Percentiles rank a stretch among this genome's conserved stretches.
phyloP scores from a whole-genome alignment of 257 asterid genomes.

The Solanum tarijense region DNA sequence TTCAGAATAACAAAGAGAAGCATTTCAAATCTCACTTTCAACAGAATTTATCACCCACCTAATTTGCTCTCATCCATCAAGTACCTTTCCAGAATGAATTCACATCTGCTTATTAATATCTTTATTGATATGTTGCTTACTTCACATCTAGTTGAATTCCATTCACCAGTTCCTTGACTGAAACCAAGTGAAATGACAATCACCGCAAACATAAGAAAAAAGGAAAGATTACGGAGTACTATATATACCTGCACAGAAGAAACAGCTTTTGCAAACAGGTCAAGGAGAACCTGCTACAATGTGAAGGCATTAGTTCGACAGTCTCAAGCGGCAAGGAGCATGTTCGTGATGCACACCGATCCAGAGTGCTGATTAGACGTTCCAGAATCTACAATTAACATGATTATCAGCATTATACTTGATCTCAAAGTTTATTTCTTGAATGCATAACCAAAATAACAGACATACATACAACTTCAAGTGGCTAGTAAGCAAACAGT shows the following conservation, averaged over 20 bases:
- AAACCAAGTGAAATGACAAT: conserved; percentile 21
- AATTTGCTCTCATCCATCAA: conserved; percentile 69
- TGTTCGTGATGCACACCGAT: conserved; percentile 96
- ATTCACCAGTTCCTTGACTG: conserved; percentile 47
- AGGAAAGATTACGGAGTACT: neutral
- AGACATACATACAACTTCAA: neutral
- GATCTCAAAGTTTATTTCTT: neutral
- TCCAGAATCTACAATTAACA: conserved; percentile 49
- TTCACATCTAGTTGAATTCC: conserved; percentile 56
- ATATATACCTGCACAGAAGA: conserved; percentile 66
- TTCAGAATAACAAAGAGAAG: neutral
- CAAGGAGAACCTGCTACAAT: conserved; percentile 96
- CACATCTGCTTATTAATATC: conserved; percentile 69
- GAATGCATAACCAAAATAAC: neutral
- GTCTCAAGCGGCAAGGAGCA: conserved; percentile 87
- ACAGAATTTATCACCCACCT: conserved; percentile 35
- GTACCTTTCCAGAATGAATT: conserved; percentile 65
- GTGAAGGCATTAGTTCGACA: conserved; percentile 91
- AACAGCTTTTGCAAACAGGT: conserved; percentile 89
- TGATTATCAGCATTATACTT: neutral
- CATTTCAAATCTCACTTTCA: neutral
- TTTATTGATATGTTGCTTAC: conserved; percentile 61
- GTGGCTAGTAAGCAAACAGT: neutral
- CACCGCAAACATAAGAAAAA: neutral
- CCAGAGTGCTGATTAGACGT: conserved; percentile 73